Percentiles rank a stretch among this genome's conserved stretches.
Evolutionary conservation across 2,329 filamentous ascomycete species (phyloP).

Genomic region (Aspergillus ustus): DNA sequence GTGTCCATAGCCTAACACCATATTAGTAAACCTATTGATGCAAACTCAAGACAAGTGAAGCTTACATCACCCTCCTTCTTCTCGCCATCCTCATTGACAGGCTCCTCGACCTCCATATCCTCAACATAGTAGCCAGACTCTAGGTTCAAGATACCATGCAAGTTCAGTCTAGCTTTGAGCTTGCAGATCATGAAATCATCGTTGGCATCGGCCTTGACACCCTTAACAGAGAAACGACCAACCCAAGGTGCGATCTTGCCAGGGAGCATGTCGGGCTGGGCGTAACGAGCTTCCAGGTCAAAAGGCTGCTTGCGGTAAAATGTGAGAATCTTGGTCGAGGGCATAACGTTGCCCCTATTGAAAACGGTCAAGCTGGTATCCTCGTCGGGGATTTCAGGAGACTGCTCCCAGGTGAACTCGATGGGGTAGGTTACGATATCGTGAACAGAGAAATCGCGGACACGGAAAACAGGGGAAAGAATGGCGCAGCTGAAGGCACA

Average conservation of each 20-base stretch:
- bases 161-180: constrained; percentile 94
- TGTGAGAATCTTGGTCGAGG: constrained; percentile 97
- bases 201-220: constrained; percentile 88
- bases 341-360: constrained; percentile 94
- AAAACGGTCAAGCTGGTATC: constrained; percentile 97
- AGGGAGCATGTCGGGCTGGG: constrained; percentile 81
- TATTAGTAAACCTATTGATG: constrained; percentile 24
- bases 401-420: constrained; percentile 99
- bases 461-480: constrained; percentile 95
- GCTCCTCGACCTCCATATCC: constrained; percentile 95
- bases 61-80: constrained; percentile 53
- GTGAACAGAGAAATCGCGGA: constrained; percentile 96
- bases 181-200: constrained; percentile 99
- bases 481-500: constrained; percentile 98
- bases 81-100: constrained; percentile 73
- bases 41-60: constrained; percentile 16
- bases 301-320: constrained; percentile 99
- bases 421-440: constrained; percentile 98
- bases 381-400: constrained; percentile 95
- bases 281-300: constrained; percentile 92
- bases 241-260: constrained; percentile 95
- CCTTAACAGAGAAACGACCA: constrained; percentile 96
- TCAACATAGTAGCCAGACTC: constrained; percentile 98
- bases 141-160: constrained; percentile 94
- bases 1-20: constrained; percentile 78